Percentiles rank a stretch among this genome's conserved stretches.
These are phyloP conservation scores for Steccherinum ochraceum DNA, from an alignment of 768 basidiomycete genomes.

Conservation along the genomic window DNA sequence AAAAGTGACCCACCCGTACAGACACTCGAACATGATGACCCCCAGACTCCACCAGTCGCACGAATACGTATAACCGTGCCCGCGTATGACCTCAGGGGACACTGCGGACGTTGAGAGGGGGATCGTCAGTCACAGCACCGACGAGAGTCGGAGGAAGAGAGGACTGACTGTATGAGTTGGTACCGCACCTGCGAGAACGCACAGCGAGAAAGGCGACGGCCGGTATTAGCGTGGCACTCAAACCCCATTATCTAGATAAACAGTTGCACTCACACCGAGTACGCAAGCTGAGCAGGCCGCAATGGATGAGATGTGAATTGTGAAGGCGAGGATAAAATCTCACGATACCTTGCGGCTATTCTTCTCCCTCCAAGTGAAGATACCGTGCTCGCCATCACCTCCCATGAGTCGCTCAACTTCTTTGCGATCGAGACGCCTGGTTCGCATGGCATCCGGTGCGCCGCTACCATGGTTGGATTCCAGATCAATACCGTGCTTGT, in stretches of 20 bases:
- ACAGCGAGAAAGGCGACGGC: neutral
- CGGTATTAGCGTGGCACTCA: neutral
- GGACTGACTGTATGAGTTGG: constrained; percentile 78
- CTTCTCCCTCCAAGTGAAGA: constrained; percentile 96
- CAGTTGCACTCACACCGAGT: constrained; percentile 68
- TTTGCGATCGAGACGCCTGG: constrained; percentile 72
- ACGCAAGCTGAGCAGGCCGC: constrained; percentile 54
- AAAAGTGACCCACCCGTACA: constrained; percentile 68
- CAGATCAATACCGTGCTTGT: constrained; percentile 93
- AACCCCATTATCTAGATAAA: constrained; percentile 7
- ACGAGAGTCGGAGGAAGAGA: constrained; percentile 16
- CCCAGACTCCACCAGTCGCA: constrained; percentile 99
- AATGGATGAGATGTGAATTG: constrained; percentile 12
- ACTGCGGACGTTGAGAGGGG: constrained; percentile 36
- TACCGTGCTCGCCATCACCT: constrained; percentile 59
- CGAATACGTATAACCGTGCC: constrained; percentile 88
- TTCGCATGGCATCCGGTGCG: constrained; percentile 53
- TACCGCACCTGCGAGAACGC: constrained; percentile 55
- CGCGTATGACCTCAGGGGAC: constrained; percentile 87
- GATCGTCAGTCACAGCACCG: constrained; percentile 9
- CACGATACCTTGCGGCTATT: constrained; percentile 79
- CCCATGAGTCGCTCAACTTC: constrained; percentile 85
- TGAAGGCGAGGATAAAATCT: constrained; percentile 22
- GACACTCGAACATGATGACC: constrained; percentile 93
- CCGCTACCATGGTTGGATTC: constrained; percentile 61